A percentile compares a stretch with the other conserved stretches of the same genome.
Conservation (phyloP, 768 basidiomycete species). For the Termitomyces sp. region DNA sequence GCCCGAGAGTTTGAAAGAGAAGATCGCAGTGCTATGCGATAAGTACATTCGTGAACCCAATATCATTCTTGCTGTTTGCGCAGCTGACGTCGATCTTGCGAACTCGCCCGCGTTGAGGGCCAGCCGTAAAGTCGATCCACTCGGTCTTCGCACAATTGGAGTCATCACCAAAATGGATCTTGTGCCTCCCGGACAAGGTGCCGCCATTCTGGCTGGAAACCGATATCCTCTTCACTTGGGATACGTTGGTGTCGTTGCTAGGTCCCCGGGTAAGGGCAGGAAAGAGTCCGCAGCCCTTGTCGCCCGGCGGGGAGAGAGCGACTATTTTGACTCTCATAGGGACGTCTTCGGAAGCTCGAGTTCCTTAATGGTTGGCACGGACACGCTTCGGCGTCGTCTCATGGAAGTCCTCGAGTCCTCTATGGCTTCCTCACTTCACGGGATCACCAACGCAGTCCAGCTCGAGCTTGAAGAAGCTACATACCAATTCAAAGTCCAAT, state of each 20-base stretch:
- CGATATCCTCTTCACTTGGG: constrained; percentile 96
- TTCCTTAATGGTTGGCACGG: constrained; percentile 85
- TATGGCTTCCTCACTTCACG: constrained; percentile 94
- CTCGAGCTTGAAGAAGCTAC: constrained; percentile 95
- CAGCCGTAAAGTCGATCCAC: constrained; percentile 88
- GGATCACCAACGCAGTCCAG: constrained; percentile 96
- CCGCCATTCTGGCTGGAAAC: constrained; percentile 76
- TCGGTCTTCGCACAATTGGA: constrained; percentile 93
- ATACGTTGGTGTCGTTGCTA: constrained; percentile 95
- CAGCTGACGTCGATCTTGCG: constrained; percentile 97
- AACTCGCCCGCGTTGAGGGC: constrained; percentile 95
- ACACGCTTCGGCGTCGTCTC: constrained; percentile 80
- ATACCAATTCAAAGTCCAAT: constrained; percentile 99
- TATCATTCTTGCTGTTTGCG: constrained; percentile 97
- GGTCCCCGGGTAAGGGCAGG: constrained; percentile 54
- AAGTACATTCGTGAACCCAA: constrained; percentile 99
- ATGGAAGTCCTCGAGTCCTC: constrained; percentile 98
- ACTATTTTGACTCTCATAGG: constrained; percentile 60
- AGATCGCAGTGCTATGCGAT: constrained; percentile 85
- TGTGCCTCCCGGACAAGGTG: constrained; percentile 81
- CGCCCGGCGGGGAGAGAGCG: constrained; percentile 52
- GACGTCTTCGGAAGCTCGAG: constrained; percentile 58
- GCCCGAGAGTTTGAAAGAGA: constrained; percentile 90
- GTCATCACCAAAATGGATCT: constrained; percentile 99
- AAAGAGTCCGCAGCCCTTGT: constrained; percentile 45